Evolutionary conservation across 345 rosid genomes (phyloP).

Genomic region (Raphanus sativus): DNA sequence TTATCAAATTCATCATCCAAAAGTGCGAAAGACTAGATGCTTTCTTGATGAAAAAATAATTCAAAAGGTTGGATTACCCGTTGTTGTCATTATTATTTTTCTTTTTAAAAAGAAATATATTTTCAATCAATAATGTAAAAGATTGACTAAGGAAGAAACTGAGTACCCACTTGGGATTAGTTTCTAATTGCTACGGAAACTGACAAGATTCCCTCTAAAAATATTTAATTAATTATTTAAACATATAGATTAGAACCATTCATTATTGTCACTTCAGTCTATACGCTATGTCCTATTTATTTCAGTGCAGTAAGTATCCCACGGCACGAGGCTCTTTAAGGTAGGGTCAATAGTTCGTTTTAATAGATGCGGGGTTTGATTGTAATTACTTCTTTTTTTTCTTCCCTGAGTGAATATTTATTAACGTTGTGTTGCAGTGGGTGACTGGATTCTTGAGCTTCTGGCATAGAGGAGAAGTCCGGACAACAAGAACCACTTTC

Average conservation of each 20-base stretch:
- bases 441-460: slow-evolving; percentile 80
- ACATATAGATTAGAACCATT: neutral
- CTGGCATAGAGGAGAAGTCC: slow-evolving; percentile 77
- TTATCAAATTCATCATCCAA: neutral
- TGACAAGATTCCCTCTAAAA: slow-evolving; percentile 27
- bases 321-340: neutral
- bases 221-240: neutral
- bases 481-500: slow-evolving; percentile 53
- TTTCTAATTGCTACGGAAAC: slow-evolving; percentile 19
- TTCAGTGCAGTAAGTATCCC: no score
- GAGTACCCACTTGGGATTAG: slow-evolving; percentile 26
- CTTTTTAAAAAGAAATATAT: no score
- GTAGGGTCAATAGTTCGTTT: no score
- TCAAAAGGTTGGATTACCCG: slow-evolving; percentile 15
- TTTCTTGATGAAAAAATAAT: neutral
- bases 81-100: slow-evolving; percentile 15
- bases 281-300: neutral
- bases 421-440: slow-evolving; percentile 57
- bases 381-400: no score
- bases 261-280: neutral
- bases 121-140: slow-evolving; percentile 22
- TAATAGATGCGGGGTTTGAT: no score
- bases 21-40: neutral
- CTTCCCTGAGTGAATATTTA: no score
- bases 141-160: neutral